Evolutionary conservation across 495 filamentous ascomycete genomes (phyloP).

Genomic region (Chaetomidium leptoderma): DNA sequence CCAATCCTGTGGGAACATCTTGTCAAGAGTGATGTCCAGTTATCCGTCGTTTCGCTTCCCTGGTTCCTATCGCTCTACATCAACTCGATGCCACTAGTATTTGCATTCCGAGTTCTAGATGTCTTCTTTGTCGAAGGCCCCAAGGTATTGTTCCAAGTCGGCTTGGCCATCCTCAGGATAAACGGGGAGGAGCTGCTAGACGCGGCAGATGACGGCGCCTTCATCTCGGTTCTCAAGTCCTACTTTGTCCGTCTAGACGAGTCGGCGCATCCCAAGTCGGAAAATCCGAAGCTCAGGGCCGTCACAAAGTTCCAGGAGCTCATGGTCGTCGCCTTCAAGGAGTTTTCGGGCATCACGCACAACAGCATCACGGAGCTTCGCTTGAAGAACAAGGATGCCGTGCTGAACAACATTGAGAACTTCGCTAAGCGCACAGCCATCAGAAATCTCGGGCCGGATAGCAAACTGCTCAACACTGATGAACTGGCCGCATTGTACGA

Average conservation of each 20-base stretch:
- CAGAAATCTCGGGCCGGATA: constrained; percentile 90
- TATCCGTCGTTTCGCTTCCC: constrained; percentile 95
- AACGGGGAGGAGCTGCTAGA: constrained; percentile 98
- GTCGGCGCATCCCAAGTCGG: constrained; percentile 89
- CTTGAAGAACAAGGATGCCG: constrained; percentile 84
- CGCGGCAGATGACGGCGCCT: constrained; percentile 89
- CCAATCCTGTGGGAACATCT: constrained; percentile 97
- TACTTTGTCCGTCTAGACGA: constrained; percentile 94
- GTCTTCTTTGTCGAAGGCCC: constrained; percentile 98
- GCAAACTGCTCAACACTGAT: constrained; percentile 77
- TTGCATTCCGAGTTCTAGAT: constrained; percentile 92
- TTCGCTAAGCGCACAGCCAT: constrained; percentile 97
- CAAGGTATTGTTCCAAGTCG: constrained; percentile 95
- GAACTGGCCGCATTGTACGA: constrained; percentile 90
- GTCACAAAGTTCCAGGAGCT: constrained; percentile 96
- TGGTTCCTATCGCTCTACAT: constrained; percentile 99
- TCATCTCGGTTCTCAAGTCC: constrained; percentile 90
- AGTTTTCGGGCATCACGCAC: constrained; percentile 93
- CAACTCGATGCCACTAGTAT: constrained; percentile 97
- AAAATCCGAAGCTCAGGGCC: constrained; percentile 85
- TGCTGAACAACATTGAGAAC: constrained; percentile 89
- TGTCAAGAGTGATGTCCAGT: constrained; percentile 88
- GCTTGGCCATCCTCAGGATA: constrained; percentile 90
- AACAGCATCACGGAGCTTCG: constrained; percentile 84
- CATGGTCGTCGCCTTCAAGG: constrained; percentile 98